Conservation (phyloP, 371 early-diverging fungal species). For the Apophysomyces variabilis region DNA sequence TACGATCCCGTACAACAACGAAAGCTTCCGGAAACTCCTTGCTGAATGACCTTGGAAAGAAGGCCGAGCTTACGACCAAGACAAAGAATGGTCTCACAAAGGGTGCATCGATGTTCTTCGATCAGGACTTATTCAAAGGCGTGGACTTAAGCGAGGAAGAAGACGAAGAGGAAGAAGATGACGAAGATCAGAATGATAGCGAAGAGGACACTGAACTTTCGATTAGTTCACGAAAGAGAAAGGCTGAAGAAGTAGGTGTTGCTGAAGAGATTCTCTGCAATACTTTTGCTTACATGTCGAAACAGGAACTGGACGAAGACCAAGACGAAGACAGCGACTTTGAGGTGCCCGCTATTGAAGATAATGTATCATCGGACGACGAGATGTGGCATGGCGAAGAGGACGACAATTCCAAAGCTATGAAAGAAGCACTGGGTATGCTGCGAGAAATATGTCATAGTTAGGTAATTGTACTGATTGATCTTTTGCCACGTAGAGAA, state of each 20-base stretch:
- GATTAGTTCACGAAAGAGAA: slow-evolving; percentile 41
- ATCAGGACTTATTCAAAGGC: slow-evolving; percentile 88
- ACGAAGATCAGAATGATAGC: slow-evolving; percentile 38
- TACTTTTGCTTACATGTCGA: not conserved
- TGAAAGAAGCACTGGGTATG: slow-evolving; percentile 55
- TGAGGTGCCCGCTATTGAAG: slow-evolving; percentile 62
- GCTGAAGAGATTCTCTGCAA: no score
- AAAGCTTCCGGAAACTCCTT: slow-evolving; percentile 55
- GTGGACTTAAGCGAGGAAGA: slow-evolving; percentile 58
- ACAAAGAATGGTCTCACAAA: slow-evolving; percentile 70
- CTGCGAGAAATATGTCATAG: not conserved
- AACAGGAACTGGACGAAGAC: slow-evolving; percentile 27
- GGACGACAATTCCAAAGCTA: slow-evolving; percentile 73
- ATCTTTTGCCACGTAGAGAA: slow-evolving; percentile 32
- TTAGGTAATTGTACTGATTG: not conserved
- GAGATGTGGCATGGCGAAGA: slow-evolving; percentile 70
- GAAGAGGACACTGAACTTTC: slow-evolving; percentile 16
- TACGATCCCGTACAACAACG: slow-evolving; percentile 17
- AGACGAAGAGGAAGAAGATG: slow-evolving; percentile 68
- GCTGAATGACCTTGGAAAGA: slow-evolving; percentile 64
- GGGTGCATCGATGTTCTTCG: slow-evolving; percentile 89
- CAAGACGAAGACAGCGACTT: slow-evolving; percentile 61
- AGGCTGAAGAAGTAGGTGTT: slow-evolving; percentile 43
- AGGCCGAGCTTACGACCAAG: slow-evolving; percentile 58
- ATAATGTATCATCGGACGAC: slow-evolving; percentile 60